Evolutionary conservation across 2,329 filamentous ascomycete species (phyloP).

Genomic region (Pseudonectria foliicola): DNA sequence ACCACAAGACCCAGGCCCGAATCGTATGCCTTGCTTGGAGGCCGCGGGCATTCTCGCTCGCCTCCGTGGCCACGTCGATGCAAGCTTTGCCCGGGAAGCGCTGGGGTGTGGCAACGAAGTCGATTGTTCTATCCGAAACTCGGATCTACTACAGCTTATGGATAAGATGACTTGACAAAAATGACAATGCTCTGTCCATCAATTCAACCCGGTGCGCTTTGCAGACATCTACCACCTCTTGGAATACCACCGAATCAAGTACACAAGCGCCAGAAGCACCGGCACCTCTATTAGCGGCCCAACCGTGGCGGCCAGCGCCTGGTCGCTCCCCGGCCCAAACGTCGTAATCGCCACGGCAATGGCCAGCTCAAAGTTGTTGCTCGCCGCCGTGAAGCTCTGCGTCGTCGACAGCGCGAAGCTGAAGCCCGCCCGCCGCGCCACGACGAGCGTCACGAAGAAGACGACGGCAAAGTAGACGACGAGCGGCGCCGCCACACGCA

Average conservation of each 20-base stretch:
- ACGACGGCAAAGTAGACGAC: slow-evolving; percentile 73
- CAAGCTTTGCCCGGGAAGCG: slow-evolving; percentile 17
- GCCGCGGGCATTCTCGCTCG: slow-evolving; percentile 30
- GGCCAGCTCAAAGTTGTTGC: slow-evolving; percentile 89
- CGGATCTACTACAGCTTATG: slow-evolving; percentile 28
- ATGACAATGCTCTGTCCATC: no score
- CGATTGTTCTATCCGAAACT: slow-evolving; percentile 28
- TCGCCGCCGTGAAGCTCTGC: slow-evolving; percentile 82
- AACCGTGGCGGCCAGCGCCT: slow-evolving; percentile 76
- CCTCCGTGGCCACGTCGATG: slow-evolving; percentile 29
- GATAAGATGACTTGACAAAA: slow-evolving; percentile 19
- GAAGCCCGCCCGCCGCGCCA: slow-evolving; percentile 61
- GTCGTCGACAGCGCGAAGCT: slow-evolving; percentile 64
- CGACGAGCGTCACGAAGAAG: slow-evolving; percentile 61
- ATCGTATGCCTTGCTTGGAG: slow-evolving; percentile 21
- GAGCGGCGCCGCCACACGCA: slow-evolving; percentile 73
- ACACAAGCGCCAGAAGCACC: slow-evolving; percentile 70
- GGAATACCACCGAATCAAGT: slow-evolving; percentile 57
- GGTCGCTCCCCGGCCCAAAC: slow-evolving; percentile 69
- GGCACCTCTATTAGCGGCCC: slow-evolving; percentile 84
- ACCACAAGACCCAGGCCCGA: slow-evolving; percentile 1
- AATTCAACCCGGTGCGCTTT: no score
- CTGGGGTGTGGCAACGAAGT: slow-evolving; percentile 22
- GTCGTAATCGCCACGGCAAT: slow-evolving; percentile 82
- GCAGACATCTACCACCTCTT: slow-evolving; percentile 47